Conservation (phyloP, 768 basidiomycete genomes). For the Hemileccinum rubropunctum region DNA sequence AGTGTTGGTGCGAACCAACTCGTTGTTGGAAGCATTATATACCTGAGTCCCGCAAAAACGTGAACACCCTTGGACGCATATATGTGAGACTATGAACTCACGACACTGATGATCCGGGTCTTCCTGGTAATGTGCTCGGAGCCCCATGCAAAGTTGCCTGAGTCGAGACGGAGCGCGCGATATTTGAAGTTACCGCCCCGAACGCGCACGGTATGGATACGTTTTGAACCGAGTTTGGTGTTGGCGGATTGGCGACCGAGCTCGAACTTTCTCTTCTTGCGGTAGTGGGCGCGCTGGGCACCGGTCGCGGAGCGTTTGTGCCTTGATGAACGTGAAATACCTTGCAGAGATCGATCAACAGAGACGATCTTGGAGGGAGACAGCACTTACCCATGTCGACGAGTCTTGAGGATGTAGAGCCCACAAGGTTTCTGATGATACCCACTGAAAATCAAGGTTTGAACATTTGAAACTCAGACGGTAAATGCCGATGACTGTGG, state of each 20-base stretch:
- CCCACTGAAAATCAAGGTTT: conserved; percentile 38
- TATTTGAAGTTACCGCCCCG: conserved; percentile 95
- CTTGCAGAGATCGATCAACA: conserved; percentile 40
- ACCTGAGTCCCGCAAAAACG: conserved; percentile 47
- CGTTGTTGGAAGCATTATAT: conserved; percentile 99
- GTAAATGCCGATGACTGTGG: conserved; percentile 24
- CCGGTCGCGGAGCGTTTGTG: conserved; percentile 96
- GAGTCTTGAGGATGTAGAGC: conserved; percentile 65
- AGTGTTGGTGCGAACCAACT: conserved; percentile 99
- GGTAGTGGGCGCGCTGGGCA: conserved; percentile 90
- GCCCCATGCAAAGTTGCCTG: conserved; percentile 98
- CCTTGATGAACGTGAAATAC: conserved; percentile 96
- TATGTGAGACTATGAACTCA: conserved; percentile 44
- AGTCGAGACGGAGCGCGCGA: conserved; percentile 94
- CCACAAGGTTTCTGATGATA: conserved; percentile 53
- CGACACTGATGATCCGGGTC: conserved; percentile 94
- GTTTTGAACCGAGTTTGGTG: conserved; percentile 96
- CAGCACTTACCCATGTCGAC: conserved; percentile 71
- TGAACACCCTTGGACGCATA: conserved; percentile 8
- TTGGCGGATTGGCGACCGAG: conserved; percentile 96
- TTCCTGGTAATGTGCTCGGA: conserved; percentile 93
- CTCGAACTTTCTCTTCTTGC: conserved; percentile 99
- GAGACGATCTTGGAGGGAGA: conserved; percentile 6
- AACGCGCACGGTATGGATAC: conserved; percentile 91
- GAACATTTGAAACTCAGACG: conserved; percentile 28